phyloP scores from a whole-genome alignment of 2,329 filamentous ascomycete genomes.

The Byssochlamys sp. region DNA sequence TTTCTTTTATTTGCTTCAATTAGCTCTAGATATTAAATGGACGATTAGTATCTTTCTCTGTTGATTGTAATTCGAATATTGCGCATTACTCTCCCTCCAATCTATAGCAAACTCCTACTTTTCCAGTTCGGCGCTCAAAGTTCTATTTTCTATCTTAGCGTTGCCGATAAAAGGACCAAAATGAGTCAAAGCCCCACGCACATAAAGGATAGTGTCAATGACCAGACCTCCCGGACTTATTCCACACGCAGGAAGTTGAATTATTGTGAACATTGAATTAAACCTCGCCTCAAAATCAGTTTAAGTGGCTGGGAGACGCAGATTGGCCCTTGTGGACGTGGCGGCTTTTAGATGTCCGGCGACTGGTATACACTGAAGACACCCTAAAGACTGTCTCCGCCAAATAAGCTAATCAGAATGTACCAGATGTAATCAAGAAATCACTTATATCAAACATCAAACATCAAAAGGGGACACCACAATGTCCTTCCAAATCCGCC shows the following conservation, averaged over 20 bases:
- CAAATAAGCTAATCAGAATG: neutral
- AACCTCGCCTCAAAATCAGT: too few relatives aligned
- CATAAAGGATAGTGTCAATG: neutral
- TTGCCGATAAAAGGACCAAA: neutral
- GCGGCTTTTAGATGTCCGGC: too few relatives aligned
- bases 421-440: neutral
- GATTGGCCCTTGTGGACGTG: too few relatives aligned
- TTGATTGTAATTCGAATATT: too few relatives aligned
- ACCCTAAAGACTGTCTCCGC: too few relatives aligned
- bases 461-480: neutral
- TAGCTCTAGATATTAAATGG: neutral
- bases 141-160: neutral
- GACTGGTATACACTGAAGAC: too few relatives aligned
- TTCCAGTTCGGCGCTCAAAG: too few relatives aligned
- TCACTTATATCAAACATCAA: neutral
- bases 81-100: too few relatives aligned
- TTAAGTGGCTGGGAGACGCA: too few relatives aligned
- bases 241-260: neutral
- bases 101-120: too few relatives aligned
- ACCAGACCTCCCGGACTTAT: neutral
- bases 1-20: neutral
- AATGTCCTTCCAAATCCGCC: constrained; percentile 16
- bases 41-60: neutral
- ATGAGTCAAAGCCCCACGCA: neutral
- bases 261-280: neutral